Base-by-base conservation (phyloP, 2,329 filamentous ascomycete genomes). In the Herpomyces periplanetae region DNA sequence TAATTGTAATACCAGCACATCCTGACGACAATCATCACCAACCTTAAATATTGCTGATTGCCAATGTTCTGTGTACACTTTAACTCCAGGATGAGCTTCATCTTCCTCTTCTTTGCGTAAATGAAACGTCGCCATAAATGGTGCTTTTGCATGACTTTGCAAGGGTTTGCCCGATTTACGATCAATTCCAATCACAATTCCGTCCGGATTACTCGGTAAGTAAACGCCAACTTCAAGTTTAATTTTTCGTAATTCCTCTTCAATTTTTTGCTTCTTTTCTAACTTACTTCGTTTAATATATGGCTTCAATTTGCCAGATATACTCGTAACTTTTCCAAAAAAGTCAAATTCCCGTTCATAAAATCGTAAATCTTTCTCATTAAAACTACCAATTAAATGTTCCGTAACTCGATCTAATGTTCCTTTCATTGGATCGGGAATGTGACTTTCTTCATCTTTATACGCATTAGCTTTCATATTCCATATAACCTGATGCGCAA, bases 21-120 rank as follows among this genome's bases (percentile, higher is more conserved):
- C 84, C 40, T 99, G 80, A 19, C 80, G 63, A 35, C 80, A 91
- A 38, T 99, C 80, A 35, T 99, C 80, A 25, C 80, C 80, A 18
- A 99, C 84, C 38, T 99, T 99, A 57, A 99, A 99, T 33, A 99
- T 99, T 22, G 75, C 80, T 2, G 71, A 85, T 38, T 96, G 80
- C 84, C 80, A 91, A n/a, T 75, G 63, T 37, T 96, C 21, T 10
- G 35, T 22, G 17, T 34, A 27, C 21, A 32, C 23, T 10, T 31
- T 26, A 19, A 26, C 13, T 22, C 30, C 24, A 6, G 28, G 22
- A 19, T 24, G 15, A 13, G 21, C 15, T 18, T 23, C 23, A 42
- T 40, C 11, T 31, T 30, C 4, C 32, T 33, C 9, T 28, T 53
- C 60, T 40, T 87, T 91, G 35, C 68, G 60, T 37, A 96, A 85